A percentile compares a stretch with the other conserved stretches of the same genome.
Evolutionary conservation across 805 yeast genomes (phyloP).

Genomic region (Starmerella stigmatis): DNA sequence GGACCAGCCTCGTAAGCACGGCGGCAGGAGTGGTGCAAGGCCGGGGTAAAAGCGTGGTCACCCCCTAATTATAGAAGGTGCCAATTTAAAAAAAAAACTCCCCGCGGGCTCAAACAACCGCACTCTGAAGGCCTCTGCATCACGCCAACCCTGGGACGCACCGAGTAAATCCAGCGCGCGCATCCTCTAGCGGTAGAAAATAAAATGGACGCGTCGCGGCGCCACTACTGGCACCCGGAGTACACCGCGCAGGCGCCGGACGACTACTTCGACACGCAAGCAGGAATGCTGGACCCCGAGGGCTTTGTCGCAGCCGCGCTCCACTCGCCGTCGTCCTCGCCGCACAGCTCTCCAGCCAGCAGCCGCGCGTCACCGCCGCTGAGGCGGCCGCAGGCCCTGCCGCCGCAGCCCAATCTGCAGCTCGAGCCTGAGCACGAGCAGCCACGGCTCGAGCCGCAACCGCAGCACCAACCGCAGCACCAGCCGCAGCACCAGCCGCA

Average conservation of each 20-base stretch:
- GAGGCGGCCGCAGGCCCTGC: neutral
- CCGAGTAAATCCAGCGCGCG: too few relatives aligned
- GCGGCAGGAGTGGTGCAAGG: slow-evolving; percentile 5
- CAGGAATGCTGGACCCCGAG: neutral
- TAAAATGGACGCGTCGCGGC: slow-evolving; percentile 4
- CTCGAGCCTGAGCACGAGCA: too few relatives aligned
- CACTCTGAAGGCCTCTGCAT: too few relatives aligned
- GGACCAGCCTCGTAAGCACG: slow-evolving; percentile 4
- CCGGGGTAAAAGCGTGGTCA: neutral
- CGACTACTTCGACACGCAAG: neutral
- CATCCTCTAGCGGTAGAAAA: too few relatives aligned
- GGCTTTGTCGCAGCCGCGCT: slow-evolving; percentile 2
- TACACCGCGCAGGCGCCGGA: neutral
- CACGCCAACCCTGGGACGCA: too few relatives aligned
- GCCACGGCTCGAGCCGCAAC: neutral
- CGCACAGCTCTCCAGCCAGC: neutral
- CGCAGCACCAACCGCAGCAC: neutral
- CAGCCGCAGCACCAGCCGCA: neutral
- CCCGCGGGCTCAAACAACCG: neutral
- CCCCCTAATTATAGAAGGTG: slow-evolving; percentile 4
- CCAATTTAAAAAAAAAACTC: slow-evolving; percentile 1
- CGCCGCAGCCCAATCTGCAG: too few relatives aligned
- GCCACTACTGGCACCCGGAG: slow-evolving; percentile 3
- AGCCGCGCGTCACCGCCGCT: neutral
- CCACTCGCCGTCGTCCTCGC: slow-evolving; percentile 3